phyloP scores from a whole-genome alignment of 2,329 filamentous ascomycete genomes.

The Coniochaeta prunicola region DNA sequence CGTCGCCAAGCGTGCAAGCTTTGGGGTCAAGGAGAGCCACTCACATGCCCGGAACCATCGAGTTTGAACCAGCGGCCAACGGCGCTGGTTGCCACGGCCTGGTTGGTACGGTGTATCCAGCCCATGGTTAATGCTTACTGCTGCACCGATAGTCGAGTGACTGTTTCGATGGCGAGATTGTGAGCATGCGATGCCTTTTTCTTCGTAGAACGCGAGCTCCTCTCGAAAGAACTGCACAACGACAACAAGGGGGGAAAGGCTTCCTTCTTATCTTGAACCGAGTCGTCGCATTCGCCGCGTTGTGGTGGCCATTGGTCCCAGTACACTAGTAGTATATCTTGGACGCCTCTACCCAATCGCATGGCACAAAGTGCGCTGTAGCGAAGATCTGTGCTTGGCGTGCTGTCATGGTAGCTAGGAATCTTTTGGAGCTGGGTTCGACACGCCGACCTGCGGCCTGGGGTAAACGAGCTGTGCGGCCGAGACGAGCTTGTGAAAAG shows the following conservation, averaged over 20 bases:
- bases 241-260: not conserved
- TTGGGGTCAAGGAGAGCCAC: conserved; percentile 22
- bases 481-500: not conserved
- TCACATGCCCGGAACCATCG: conserved; percentile 75
- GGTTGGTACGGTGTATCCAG: conserved; percentile 44
- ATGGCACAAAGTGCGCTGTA: not conserved
- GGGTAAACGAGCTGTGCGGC: no score
- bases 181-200: not conserved
- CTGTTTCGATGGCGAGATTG: not conserved
- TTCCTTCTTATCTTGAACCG: not conserved
- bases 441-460: not conserved
- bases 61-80: conserved; percentile 72
- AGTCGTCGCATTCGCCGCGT: not conserved
- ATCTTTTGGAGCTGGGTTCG: not conserved
- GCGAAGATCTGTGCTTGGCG: not conserved
- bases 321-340: not conserved
- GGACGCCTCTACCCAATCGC: not conserved
- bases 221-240: not conserved
- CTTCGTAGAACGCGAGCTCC: not conserved
- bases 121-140: conserved; percentile 25
- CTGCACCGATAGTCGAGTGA: not conserved
- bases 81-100: conserved; percentile 53
- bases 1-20: no score
- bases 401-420: not conserved
- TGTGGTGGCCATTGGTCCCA: not conserved